These are phyloP conservation scores for Hortaea sp. DNA, from an alignment of 2,329 filamentous ascomycete genomes.

Conservation along the genomic window DNA sequence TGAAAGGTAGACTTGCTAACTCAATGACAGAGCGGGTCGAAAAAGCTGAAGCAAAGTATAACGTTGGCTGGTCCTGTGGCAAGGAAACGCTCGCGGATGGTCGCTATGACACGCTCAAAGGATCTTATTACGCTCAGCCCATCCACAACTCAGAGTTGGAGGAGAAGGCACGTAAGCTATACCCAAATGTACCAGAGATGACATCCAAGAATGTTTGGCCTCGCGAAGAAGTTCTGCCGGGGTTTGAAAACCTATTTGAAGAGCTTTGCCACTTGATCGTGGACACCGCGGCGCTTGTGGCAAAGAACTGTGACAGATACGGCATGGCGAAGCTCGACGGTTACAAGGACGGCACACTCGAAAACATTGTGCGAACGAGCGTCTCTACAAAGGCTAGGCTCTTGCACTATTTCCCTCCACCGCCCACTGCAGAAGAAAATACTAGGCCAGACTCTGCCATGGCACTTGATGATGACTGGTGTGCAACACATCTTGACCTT, in stretches of 20 bases:
- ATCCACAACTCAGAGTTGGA: slow-evolving; percentile 51
- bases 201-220: slow-evolving; percentile 89
- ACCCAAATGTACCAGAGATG: slow-evolving; percentile 74
- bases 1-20: background rate
- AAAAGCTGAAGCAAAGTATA: slow-evolving; percentile 45
- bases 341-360: slow-evolving; percentile 70
- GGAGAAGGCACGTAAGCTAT: slow-evolving; percentile 42
- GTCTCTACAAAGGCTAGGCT: slow-evolving; percentile 84
- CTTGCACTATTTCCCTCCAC: slow-evolving; percentile 76
- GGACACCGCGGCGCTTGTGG: slow-evolving; percentile 79
- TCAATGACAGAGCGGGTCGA: slow-evolving; percentile 33
- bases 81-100: slow-evolving; percentile 74
- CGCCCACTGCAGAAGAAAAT: slow-evolving; percentile 21
- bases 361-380: slow-evolving; percentile 75
- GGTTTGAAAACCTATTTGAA: slow-evolving; percentile 64
- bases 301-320: slow-evolving; percentile 79
- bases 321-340: slow-evolving; percentile 66
- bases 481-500: slow-evolving; percentile 80
- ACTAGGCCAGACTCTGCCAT: slow-evolving; percentile 19
- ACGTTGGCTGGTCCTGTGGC: slow-evolving; percentile 67
- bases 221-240: slow-evolving; percentile 54
- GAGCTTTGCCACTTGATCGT: slow-evolving; percentile 76
- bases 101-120: slow-evolving; percentile 69
- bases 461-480: slow-evolving; percentile 76
- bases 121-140: slow-evolving; percentile 69